Evolutionary conservation across 768 basidiomycete genomes (phyloP).

Genomic region (Psilocybe subaeruginosa): DNA sequence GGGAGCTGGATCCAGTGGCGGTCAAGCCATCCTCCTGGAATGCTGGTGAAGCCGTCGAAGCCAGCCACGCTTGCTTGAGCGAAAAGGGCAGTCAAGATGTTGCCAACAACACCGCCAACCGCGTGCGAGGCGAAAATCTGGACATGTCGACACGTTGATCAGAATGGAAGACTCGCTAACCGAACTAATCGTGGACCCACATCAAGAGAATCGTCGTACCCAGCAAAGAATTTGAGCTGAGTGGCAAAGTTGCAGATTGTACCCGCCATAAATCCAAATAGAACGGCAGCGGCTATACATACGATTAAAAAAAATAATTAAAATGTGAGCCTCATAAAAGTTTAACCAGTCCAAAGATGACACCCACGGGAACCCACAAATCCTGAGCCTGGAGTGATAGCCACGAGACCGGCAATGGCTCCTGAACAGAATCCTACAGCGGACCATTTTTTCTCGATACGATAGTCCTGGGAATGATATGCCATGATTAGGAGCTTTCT

Average conservation of each 20-base stretch:
- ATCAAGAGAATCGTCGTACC: slow-evolving; percentile 83
- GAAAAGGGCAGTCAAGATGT: slow-evolving; percentile 86
- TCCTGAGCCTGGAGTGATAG: slow-evolving; percentile 85
- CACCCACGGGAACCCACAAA: slow-evolving; percentile 75
- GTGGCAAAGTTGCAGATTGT: slow-evolving; percentile 94
- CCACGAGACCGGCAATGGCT: slow-evolving; percentile 88
- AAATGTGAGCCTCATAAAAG: neutral
- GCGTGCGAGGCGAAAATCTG: slow-evolving; percentile 91
- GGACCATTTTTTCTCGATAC: slow-evolving; percentile 92
- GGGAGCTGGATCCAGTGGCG: slow-evolving; percentile 82
- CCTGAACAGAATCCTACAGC: slow-evolving; percentile 97
- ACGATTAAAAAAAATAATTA: neutral
- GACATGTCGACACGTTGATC: slow-evolving; percentile 1
- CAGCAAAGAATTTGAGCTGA: slow-evolving; percentile 83
- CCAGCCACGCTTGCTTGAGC: slow-evolving; percentile 79
- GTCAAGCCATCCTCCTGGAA: slow-evolving; percentile 88
- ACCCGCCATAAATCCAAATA: slow-evolving; percentile 85
- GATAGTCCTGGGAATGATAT: slow-evolving; percentile 66
- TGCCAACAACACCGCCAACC: slow-evolving; percentile 80
- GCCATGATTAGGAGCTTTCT: neutral
- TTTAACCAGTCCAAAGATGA: neutral
- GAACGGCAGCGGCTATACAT: slow-evolving; percentile 69
- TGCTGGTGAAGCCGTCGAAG: slow-evolving; percentile 73
- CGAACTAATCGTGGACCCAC: slow-evolving; percentile 38
- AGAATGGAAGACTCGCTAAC: slow-evolving; percentile 1